Evolutionary conservation across 108 stramenopile genomes (phyloP), one percentile per base, ranked within the genome.

Genomic region (Conticribra guillardii): DNA sequence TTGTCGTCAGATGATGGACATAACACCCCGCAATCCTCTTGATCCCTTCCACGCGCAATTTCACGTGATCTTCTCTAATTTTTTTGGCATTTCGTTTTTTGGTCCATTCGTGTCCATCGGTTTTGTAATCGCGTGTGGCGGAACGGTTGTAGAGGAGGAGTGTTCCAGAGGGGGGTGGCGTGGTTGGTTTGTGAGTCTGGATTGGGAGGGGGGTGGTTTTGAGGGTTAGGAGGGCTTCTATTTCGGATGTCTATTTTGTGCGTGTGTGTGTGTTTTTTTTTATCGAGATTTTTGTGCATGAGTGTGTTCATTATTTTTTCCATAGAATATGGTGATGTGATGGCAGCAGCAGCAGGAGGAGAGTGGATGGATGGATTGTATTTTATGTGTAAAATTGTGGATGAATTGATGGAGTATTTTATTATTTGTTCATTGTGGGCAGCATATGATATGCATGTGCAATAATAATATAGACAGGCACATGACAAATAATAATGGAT

Each of bases 31-130:
- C 33, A 5, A 76, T 50, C 1, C 75, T 28, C 34, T 58, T 45
- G 23, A 29, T 18, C 19, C 75, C 75, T 14, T 45, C 75, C n/a
- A 76, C 49, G n/a, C 75, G 58, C 15, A 76, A 52, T 66, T 70
- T 69, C 17, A 76, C 75, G 75, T 76, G 75, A 44, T 76, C 75
- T 61, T 76, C 75, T 5, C 75, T 23, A 24, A 76, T 57, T 18
- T 60, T 63, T 17, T 51, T 51, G 37, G 33, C 22, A 29, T 70
- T 70, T 17, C 58, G 22, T 46, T 62, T 69, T 21, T 41, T 50
- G 52, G 60, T 29, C 75, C 75, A 76, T 32, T 22, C 2, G 59
- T 68, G 45, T 7, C 67, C 67, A 47, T 76, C 75, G 47, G 33
- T 45, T 54, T 69, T 69, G 75, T 69, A 76, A 32, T 69, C 59